Percentiles rank a stretch among this genome's conserved stretches.
phyloP scores from a whole-genome alignment of 305 asterid species.

The Fraxinus albicans region DNA sequence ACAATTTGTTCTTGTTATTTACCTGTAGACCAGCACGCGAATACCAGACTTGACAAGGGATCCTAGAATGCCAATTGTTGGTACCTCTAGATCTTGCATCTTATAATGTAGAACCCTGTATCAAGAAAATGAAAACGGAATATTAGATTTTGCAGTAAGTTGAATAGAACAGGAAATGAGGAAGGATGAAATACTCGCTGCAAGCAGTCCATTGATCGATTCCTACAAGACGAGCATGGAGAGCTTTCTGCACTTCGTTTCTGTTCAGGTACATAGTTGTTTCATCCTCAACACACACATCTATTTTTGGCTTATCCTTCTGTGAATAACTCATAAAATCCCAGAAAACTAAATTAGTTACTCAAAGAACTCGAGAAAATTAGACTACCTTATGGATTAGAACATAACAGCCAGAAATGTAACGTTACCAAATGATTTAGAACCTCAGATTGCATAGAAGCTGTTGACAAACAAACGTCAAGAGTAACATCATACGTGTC shows the following conservation, averaged over 20 bases:
- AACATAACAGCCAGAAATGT: background rate
- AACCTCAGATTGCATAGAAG: slow-evolving; percentile 36
- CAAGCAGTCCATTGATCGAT: slow-evolving; percentile 66
- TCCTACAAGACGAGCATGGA: slow-evolving; percentile 76
- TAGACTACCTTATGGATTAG: too few species aligned
- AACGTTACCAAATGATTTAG: slow-evolving; percentile 36
- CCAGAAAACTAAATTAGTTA: background rate
- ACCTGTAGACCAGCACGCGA: slow-evolving; percentile 85
- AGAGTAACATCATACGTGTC: slow-evolving; percentile 54
- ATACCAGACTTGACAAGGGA: slow-evolving; percentile 55
- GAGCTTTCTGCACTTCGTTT: slow-evolving; percentile 66
- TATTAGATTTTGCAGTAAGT: background rate
- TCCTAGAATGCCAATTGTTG: slow-evolving; percentile 70
- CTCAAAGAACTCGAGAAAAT: background rate
- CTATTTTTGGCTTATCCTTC: slow-evolving; percentile 45
- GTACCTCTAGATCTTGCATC: slow-evolving; percentile 65
- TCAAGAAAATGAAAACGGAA: background rate
- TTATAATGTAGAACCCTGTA: slow-evolving; percentile 67
- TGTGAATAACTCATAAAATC: background rate
- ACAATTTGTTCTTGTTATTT: background rate
- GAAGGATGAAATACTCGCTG: slow-evolving; percentile 50
- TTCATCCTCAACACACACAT: slow-evolving; percentile 70
- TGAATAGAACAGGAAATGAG: background rate
- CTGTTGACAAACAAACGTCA: slow-evolving; percentile 55
- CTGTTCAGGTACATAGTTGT: slow-evolving; percentile 52